Conservation (phyloP, 192 early-diverging fungal genomes). For the Spinellus fusiger region DNA sequence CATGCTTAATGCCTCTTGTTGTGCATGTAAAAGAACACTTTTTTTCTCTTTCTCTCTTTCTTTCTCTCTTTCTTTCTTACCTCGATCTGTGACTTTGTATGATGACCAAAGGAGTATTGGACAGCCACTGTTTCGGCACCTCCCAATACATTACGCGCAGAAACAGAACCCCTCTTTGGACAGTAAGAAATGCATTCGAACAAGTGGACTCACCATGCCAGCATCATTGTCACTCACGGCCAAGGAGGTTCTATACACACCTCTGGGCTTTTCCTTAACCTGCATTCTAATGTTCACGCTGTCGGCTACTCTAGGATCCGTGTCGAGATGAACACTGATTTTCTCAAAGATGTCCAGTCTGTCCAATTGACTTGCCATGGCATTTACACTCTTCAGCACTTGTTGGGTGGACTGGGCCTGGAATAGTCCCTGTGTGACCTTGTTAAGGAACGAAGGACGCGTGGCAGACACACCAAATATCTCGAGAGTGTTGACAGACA, state of each 20-base stretch:
- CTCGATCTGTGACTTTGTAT: constrained; percentile 41
- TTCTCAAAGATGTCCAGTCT: constrained; percentile 67
- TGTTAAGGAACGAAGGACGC: constrained; percentile 18
- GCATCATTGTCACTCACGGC: constrained; percentile 81
- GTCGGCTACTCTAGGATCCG: constrained; percentile 33
- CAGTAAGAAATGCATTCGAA: background rate
- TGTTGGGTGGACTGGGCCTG: constrained; percentile 45
- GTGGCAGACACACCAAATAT: constrained; percentile 13
- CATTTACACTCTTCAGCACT: constrained; percentile 46
- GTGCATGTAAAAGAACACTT: background rate
- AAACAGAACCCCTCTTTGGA: constrained; percentile 36
- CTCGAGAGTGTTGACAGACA: constrained; percentile 19
- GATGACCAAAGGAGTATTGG: constrained; percentile 23
- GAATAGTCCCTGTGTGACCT: constrained; percentile 17
- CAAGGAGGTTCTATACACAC: constrained; percentile 71
- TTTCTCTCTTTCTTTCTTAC: constrained; percentile 16
- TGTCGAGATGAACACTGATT: constrained; percentile 59
- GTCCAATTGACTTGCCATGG: constrained; percentile 45
- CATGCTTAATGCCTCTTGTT: background rate
- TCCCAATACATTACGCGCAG: constrained; percentile 79
- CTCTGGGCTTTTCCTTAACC: constrained; percentile 60
- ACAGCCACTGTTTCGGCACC: constrained; percentile 74
- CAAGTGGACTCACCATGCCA: constrained; percentile 64
- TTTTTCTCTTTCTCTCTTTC: background rate
- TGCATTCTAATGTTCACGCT: constrained; percentile 67